phyloP scores from a whole-genome alignment of 495 filamentous ascomycete species.

The Xylaria castorea region DNA sequence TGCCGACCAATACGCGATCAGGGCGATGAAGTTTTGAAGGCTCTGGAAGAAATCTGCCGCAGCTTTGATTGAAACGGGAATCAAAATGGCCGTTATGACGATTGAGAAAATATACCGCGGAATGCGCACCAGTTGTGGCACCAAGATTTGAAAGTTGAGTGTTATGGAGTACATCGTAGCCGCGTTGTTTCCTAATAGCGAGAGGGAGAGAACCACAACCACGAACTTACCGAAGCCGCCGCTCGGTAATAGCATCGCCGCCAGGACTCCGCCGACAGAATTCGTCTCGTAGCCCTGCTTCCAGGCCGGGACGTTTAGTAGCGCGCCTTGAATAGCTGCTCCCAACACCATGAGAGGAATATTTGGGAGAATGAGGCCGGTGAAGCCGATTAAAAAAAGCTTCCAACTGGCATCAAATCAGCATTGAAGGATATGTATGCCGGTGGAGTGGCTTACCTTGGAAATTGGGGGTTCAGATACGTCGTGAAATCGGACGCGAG shows the following conservation, averaged over 20 bases:
- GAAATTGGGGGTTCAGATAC: slow-evolving; percentile 54
- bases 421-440: background rate
- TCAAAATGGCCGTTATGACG: slow-evolving; percentile 56
- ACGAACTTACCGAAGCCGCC: slow-evolving; percentile 65
- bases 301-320: slow-evolving; percentile 52
- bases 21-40: slow-evolving; percentile 60
- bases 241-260: slow-evolving; percentile 58
- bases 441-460: slow-evolving; percentile 42
- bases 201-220: slow-evolving; percentile 59
- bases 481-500: slow-evolving; percentile 57
- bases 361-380: slow-evolving; percentile 55
- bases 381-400: slow-evolving; percentile 54
- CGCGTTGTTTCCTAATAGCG: slow-evolving; percentile 59
- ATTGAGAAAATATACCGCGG: slow-evolving; percentile 60
- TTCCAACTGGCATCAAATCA: slow-evolving; percentile 36
- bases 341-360: slow-evolving; percentile 61
- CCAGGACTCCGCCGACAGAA: slow-evolving; percentile 61
- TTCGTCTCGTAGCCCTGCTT: slow-evolving; percentile 52
- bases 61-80: slow-evolving; percentile 59
- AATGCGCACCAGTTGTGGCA: slow-evolving; percentile 54
- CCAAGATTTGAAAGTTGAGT: slow-evolving; percentile 63
- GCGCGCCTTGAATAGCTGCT: slow-evolving; percentile 58
- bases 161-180: slow-evolving; percentile 58
- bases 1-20: slow-evolving; percentile 64
- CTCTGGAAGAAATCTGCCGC: slow-evolving; percentile 58